Percentiles rank a stretch among this genome's conserved stretches.
Conservation (phyloP, 2,329 filamentous ascomycete genomes). For the Xylariales sp. region DNA sequence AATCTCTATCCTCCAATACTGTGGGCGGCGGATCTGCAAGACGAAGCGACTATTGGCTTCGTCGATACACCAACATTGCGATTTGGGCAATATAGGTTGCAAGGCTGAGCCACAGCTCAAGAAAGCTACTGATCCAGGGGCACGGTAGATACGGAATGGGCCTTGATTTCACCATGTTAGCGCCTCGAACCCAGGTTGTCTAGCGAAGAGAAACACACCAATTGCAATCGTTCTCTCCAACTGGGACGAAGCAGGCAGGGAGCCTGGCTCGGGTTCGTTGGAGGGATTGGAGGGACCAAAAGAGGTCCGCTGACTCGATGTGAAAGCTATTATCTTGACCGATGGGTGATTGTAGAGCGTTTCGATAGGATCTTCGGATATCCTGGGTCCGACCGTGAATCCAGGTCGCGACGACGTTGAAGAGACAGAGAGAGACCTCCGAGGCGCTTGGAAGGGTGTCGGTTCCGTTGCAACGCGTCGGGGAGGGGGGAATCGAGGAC, state of each 20-base stretch:
- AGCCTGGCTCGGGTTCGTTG: slow-evolving; percentile 28
- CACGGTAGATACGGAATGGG: slow-evolving; percentile 76
- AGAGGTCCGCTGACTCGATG: slow-evolving; percentile 20
- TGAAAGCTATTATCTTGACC: slow-evolving; percentile 62
- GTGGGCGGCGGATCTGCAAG: slow-evolving; percentile 75
- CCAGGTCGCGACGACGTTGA: slow-evolving; percentile 13
- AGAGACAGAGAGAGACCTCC: slow-evolving; percentile 11
- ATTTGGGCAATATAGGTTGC: slow-evolving; percentile 82
- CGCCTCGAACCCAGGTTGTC: background rate
- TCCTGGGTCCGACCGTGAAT: background rate
- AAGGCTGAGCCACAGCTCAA: slow-evolving; percentile 79
- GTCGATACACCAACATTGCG: slow-evolving; percentile 91
- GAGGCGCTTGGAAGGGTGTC: slow-evolving; percentile 2
- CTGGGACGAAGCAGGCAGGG: slow-evolving; percentile 23
- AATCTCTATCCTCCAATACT: slow-evolving; percentile 88
- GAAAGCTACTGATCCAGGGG: slow-evolving; percentile 81
- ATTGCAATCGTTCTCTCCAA: slow-evolving; percentile 63
- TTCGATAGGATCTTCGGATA: slow-evolving; percentile 45
- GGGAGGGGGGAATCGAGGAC: slow-evolving; percentile 3
- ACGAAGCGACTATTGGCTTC: slow-evolving; percentile 76
- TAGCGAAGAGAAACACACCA: slow-evolving; percentile 43
- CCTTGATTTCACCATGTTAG: slow-evolving; percentile 39
- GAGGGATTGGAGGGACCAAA: slow-evolving; percentile 29
- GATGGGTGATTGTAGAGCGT: slow-evolving; percentile 71
- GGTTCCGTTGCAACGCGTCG: slow-evolving; percentile 11